Evolutionary conservation across 2,329 filamentous ascomycete species (phyloP), one percentile per base, ranked within the genome.

Genomic region (Fusarium sp.): DNA sequence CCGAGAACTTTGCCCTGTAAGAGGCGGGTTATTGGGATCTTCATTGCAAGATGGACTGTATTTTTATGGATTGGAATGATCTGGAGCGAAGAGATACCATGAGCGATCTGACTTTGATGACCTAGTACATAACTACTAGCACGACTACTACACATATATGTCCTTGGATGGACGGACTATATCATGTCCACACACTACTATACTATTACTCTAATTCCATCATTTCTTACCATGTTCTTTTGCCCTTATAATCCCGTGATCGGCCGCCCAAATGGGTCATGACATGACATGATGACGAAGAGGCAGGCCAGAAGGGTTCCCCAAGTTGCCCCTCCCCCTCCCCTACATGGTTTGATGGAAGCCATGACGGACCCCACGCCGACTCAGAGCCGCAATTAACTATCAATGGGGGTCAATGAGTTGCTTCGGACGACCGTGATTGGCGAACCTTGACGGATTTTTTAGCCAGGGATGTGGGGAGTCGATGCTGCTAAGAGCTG

Each of bases 1-100:
- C 95, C 5, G 96, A 98, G 87, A 98, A 98, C 82, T 98, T 98
- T 85, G 94, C 95, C 61, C 87, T 98, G 72, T 98, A 77, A 41
- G 37, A 64, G 61, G 45, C 13, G 16, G 57, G 9, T 29, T 50
- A 18, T 18, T 27, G 22, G 35, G 56, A 59, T 59, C n/a, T 39
- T 16, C n/a, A 16, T 14, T 61, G 54, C 14, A 27, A 31, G 54
- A 64, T 64, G 50, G 63, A 48, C n/a, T 77, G 74, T 76, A 76
- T 69, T 77, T 75, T 43, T 78, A 79, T 54, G 63, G 64, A 64
- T 62, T 61, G 69, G 67, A 39, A 14, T 31, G 35, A 61, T 24
- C 54, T n/a, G 48, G 45, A 70, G 43, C 66, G 67, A 73, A 67
- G 74, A 77, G 77, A 79, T 79, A 79, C 78, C 78, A 79, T 61